Evolutionary conservation across 805 yeast genomes (phyloP), one percentile per base, ranked within the genome.

Genomic region (Ogataea nitratoaversa): DNA sequence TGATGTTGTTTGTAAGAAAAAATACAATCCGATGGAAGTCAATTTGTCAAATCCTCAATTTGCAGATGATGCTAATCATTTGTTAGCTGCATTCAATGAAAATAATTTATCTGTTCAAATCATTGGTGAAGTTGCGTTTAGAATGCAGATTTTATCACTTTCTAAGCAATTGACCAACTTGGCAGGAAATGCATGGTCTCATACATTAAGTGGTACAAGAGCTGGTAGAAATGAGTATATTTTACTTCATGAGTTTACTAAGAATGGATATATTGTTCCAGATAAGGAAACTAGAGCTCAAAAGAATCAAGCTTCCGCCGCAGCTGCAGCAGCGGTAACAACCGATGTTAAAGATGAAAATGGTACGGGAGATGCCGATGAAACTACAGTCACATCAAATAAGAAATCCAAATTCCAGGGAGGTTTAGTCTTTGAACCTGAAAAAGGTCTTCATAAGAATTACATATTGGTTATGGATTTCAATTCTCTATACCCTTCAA

Each of bases 161-260:
- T 85, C 98, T 0, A 87, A 87, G 52, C 96, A 90, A 56, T 70
- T 93, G 54, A 93, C 99, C 1, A 84, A 83, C 49, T 70, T 93
- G 46, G 97, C 98, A 1, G 99, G 99, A 53, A 93, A 93, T 60
- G 91, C 96, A 0, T 93, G 99, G 99, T 76, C 95, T 2, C 89
- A 87, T 47, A 93, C 99, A 1, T 70, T 93, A 37, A 82, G 88
- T 37, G 99, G 99, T 63, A 88, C 97, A 0, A 76, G 99, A 54
- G 95, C 96, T 8, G 97, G 95, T 53, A 77, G 99, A 66, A 91
- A 91, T 64, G 98, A 93, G 62, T 93, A 68, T 59, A 86, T 93
- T 72, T 69, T 93, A 62, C 66, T 93, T 40, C 99, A 93, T 61
- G 98, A 93, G 65, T 93, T 93, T 62, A 72, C 81, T 8, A 77